phyloP scores from a whole-genome alignment of 2,329 filamentous ascomycete genomes.

The Colletotrichum falcatum region DNA sequence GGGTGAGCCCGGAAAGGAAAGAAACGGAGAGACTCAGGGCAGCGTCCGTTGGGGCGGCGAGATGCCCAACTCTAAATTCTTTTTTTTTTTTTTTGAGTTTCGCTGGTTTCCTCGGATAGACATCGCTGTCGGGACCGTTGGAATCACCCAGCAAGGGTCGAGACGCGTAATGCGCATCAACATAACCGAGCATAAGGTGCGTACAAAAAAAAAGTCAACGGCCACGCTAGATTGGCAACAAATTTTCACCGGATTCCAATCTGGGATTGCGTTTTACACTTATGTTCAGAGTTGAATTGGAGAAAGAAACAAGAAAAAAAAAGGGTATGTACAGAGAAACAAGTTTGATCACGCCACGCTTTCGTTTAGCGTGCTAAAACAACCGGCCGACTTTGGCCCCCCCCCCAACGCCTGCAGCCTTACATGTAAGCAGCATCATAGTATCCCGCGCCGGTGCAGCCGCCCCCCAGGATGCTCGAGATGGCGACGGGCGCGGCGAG shows the following conservation, averaged over 20 bases:
- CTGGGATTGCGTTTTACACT: neutral
- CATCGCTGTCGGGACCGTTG: neutral
- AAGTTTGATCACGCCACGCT: neutral
- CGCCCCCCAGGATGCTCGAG: conserved; percentile 45
- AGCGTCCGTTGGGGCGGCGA: neutral
- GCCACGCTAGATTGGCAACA: neutral
- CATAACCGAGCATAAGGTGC: too few relatives aligned
- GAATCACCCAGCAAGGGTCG: neutral
- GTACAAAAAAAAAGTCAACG: neutral
- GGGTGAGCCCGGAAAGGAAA: conserved; percentile 8
- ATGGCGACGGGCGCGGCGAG: conserved; percentile 52
- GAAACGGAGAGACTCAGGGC: neutral
- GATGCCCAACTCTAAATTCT: too few relatives aligned
- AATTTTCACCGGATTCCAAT: neutral
- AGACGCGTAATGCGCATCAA: neutral
- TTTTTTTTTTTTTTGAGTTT: conserved; percentile 3
- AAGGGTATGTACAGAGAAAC: conserved; percentile 14
- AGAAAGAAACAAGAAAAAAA: neutral
- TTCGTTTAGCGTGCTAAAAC: neutral
- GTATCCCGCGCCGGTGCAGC: conserved; percentile 45
- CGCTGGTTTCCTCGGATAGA: neutral
- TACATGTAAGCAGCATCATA: conserved; percentile 48
- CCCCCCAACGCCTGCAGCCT: conserved; percentile 41
- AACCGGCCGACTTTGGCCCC: neutral
- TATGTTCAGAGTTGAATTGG: neutral